These are phyloP conservation scores for Kodamaea arcana DNA, from an alignment of 1,139 yeast genomes.

Conservation along the genomic window DNA sequence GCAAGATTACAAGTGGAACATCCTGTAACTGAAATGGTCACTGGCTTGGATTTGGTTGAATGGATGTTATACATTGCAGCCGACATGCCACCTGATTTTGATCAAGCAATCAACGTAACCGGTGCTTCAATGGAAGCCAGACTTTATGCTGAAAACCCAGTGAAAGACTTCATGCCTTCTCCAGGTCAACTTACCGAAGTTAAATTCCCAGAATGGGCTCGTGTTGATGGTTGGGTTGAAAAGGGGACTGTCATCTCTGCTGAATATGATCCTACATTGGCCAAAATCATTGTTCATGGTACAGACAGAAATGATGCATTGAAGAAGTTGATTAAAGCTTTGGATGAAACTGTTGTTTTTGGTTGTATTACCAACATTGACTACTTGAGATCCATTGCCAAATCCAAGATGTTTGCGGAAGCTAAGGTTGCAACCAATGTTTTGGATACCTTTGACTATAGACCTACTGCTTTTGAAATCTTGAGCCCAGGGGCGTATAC, in stretches of 20 bases:
- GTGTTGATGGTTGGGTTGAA: conserved; percentile 90
- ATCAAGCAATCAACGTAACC: conserved; percentile 51
- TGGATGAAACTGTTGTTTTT: conserved; percentile 78
- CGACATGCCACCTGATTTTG: conserved; percentile 76
- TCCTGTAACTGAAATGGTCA: conserved; percentile 92
- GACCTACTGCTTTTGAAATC: conserved; percentile 81
- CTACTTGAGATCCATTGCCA: conserved; percentile 79
- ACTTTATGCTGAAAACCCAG: conserved; percentile 94
- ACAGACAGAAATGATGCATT: conserved; percentile 82
- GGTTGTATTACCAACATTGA: conserved; percentile 91
- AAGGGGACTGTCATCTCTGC: conserved; percentile 89
- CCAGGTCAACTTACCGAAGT: conserved; percentile 93
- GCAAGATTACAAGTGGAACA: conserved; percentile 97
- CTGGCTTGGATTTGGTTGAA: conserved; percentile 91
- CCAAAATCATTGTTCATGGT: conserved; percentile 94
- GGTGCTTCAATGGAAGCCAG: conserved; percentile 98
- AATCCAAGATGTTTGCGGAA: conserved; percentile 75
- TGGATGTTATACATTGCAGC: conserved; percentile 96
- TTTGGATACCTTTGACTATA: conserved; percentile 75
- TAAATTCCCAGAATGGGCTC: conserved; percentile 80
- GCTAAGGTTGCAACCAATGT: conserved; percentile 86
- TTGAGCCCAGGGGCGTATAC: conserved; percentile 89
- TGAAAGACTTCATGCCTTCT: conserved; percentile 89
- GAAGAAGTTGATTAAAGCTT: conserved; percentile 68
- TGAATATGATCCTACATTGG: conserved; percentile 94